phyloP scores from a whole-genome alignment of 2,329 filamentous ascomycete species.

The Paecilomyces variotii region DNA sequence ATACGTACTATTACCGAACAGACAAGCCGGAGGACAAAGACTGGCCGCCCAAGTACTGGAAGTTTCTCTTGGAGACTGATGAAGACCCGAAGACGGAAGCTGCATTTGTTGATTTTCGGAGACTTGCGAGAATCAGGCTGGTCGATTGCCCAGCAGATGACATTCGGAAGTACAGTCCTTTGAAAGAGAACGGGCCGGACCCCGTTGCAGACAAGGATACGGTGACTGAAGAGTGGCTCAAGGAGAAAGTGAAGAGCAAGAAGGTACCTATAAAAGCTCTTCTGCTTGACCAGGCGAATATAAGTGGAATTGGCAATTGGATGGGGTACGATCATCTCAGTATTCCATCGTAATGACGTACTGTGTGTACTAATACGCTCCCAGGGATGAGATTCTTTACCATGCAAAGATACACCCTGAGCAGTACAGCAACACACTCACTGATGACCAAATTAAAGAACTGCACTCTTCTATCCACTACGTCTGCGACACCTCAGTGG shows the following conservation, averaged over 20 bases:
- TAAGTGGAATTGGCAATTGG: constrained; percentile 95
- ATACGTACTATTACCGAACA: constrained; percentile 72
- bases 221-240: constrained; percentile 69
- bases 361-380: constrained; percentile 2
- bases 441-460: constrained; percentile 58
- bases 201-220: constrained; percentile 73
- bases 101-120: constrained; percentile 76
- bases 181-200: constrained; percentile 90
- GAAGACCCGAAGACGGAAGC: constrained; percentile 54
- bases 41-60: constrained; percentile 89
- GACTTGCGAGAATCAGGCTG: constrained; percentile 71
- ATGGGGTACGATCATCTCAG: constrained; percentile 52
- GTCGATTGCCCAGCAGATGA: constrained; percentile 70
- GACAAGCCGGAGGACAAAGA: constrained; percentile 48
- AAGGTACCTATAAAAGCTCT: constrained; percentile 84
- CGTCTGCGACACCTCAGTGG: constrained; percentile 73
- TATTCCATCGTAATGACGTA: neutral
- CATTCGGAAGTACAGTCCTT: constrained; percentile 67
- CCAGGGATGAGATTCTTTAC: constrained; percentile 78
- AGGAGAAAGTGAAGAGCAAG: constrained; percentile 61
- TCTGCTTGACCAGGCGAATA: constrained; percentile 76
- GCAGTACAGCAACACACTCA: constrained; percentile 80
- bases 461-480: constrained; percentile 67
- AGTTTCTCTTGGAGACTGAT: constrained; percentile 67
- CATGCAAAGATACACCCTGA: constrained; percentile 85